Conservation (phyloP, 495 filamentous ascomycete genomes). For the Penicillium nucicola region DNA sequence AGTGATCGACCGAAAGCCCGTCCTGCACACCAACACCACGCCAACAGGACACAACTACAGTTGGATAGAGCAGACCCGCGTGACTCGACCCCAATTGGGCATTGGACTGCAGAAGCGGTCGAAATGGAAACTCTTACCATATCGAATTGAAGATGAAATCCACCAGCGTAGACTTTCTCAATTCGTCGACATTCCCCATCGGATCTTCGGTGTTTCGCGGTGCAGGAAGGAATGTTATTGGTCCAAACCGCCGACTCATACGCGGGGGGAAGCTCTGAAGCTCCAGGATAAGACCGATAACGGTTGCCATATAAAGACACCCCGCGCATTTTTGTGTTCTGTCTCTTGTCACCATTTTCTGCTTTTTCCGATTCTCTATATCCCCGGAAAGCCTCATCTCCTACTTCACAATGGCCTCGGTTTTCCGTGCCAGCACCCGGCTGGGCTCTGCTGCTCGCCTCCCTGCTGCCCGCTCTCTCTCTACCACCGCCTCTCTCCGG, state of each 20-base stretch:
- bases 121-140: slow-evolving; percentile 12
- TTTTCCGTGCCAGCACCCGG: slow-evolving; percentile 42
- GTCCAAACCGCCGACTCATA: slow-evolving; percentile 18
- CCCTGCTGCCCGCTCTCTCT: slow-evolving; percentile 36
- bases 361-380: neutral
- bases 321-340: slow-evolving; percentile 9
- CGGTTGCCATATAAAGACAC: slow-evolving; percentile 20
- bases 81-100: no score
- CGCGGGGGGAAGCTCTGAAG: slow-evolving; percentile 19
- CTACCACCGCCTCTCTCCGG: slow-evolving; percentile 38
- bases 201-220: slow-evolving; percentile 20
- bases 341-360: neutral
- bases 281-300: slow-evolving; percentile 16
- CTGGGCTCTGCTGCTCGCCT: slow-evolving; percentile 38
- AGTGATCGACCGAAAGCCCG: no score
- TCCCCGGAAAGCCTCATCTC: slow-evolving; percentile 4
- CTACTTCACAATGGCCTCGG: slow-evolving; percentile 39
- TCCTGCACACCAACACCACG: no score
- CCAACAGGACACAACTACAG: no score
- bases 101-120: neutral
- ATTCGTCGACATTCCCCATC: slow-evolving; percentile 15
- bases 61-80: no score
- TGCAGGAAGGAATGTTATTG: slow-evolving; percentile 9
- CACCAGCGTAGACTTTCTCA: slow-evolving; percentile 27
- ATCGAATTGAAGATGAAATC: slow-evolving; percentile 11